Conservation (phyloP, 305 asterid genomes). For the Fraxinus dipetala region DNA sequence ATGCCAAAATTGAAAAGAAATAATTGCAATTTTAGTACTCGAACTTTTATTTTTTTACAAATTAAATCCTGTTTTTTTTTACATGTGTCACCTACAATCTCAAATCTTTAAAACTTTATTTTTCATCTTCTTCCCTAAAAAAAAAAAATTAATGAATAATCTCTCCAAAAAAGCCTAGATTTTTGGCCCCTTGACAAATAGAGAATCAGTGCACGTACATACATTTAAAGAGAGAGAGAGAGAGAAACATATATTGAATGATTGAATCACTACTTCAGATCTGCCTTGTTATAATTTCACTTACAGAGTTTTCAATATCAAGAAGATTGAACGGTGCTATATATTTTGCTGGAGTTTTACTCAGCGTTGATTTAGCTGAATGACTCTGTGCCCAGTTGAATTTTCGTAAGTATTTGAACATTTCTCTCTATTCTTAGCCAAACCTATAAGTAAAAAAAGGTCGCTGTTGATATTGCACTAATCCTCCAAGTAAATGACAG, state of each 20-base stretch:
- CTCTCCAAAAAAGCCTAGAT: too few relatives aligned
- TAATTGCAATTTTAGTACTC: too few relatives aligned
- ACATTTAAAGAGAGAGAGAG: not conserved
- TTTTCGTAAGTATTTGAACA: constrained; percentile 9
- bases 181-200: too few relatives aligned
- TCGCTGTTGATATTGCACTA: not conserved
- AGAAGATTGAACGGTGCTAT: constrained; percentile 1
- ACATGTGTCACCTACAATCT: too few relatives aligned
- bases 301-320: constrained; percentile 29
- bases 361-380: constrained; percentile 36
- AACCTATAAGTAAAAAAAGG: not conserved
- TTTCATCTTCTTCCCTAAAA: too few relatives aligned
- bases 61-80: too few relatives aligned
- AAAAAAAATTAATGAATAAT: too few relatives aligned
- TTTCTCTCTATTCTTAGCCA: not conserved
- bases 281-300: constrained; percentile 31
- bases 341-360: constrained; percentile 21
- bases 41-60: too few relatives aligned
- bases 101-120: too few relatives aligned
- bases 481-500: not conserved
- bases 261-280: constrained; percentile 32
- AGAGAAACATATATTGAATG: too few relatives aligned
- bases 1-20: too few relatives aligned
- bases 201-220: not conserved
- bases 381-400: constrained; percentile 25